Conservation (phyloP, 164 flowering plant genomes). For the Echeveria elegans region DNA sequence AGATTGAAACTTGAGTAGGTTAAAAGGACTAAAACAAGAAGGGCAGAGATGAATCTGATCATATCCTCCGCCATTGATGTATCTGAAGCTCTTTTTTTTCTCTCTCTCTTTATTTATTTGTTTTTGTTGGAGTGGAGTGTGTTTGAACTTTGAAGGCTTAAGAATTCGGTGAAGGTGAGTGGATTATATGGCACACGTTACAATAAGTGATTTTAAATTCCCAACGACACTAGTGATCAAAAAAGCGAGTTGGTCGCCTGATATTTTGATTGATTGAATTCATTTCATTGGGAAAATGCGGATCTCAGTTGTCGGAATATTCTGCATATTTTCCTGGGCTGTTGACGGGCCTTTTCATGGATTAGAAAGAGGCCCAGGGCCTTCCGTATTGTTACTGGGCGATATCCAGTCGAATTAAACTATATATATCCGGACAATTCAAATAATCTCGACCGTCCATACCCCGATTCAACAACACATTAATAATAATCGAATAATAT, state of each 20-base stretch:
- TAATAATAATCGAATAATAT: too few species aligned
- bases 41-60: not conserved
- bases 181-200: too few species aligned
- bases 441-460: too few species aligned
- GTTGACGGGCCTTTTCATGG: not conserved
- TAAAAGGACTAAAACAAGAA: not conserved
- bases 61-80: not conserved
- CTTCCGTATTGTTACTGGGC: too few species aligned
- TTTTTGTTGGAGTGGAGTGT: not conserved
- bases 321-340: not conserved
- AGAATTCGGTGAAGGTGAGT: not conserved
- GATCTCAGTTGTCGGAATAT: constrained; percentile 4
- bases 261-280: not conserved
- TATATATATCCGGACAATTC: too few species aligned
- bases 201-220: not conserved
- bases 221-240: not conserved
- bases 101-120: too few species aligned
- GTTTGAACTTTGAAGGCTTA: not conserved
- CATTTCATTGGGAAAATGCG: not conserved
- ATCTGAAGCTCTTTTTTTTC: not conserved
- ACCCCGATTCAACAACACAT: too few species aligned
- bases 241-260: not conserved
- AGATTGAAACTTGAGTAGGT: not conserved
- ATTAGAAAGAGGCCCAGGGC: not conserved
- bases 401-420: too few species aligned